Conservation (phyloP, 371 early-diverging fungal genomes). For the Apophysomyces elegans region DNA sequence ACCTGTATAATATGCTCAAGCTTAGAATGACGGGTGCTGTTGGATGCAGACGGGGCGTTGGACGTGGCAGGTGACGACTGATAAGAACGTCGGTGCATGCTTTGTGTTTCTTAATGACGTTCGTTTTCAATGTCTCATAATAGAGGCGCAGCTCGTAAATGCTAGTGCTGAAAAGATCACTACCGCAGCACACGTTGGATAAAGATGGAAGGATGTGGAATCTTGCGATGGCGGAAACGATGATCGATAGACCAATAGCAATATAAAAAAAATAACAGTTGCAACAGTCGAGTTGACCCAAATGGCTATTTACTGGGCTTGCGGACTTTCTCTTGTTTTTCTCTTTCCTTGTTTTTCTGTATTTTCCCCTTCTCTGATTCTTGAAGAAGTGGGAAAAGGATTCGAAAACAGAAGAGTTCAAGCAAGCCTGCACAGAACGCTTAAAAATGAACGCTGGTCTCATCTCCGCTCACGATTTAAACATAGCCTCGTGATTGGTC, state of each 20-base stretch:
- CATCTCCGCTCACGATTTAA: conserved; percentile 2
- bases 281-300: neutral
- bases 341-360: neutral
- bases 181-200: conserved; percentile 9
- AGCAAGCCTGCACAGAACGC: neutral
- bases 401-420: conserved; percentile 6
- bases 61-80: conserved; percentile 19
- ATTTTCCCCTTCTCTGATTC: neutral
- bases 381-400: conserved; percentile 5
- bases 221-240: conserved; percentile 4
- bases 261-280: neutral
- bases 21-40: conserved; percentile 35
- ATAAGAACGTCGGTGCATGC: conserved; percentile 17
- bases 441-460: neutral
- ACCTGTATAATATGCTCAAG: conserved; percentile 48
- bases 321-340: neutral
- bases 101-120: neutral
- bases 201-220: conserved; percentile 11
- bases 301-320: neutral
- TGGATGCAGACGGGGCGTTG: conserved; percentile 6
- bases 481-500: conserved; percentile 2
- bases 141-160: neutral
- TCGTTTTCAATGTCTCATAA: conserved; percentile 5
- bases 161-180: conserved; percentile 7
- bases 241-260: conserved; percentile 1